A percentile compares a stretch with the other conserved stretches of the same genome.
Conservation (phyloP, 2,329 filamentous ascomycete genomes). For the Aspergillus carbonarius region DNA sequence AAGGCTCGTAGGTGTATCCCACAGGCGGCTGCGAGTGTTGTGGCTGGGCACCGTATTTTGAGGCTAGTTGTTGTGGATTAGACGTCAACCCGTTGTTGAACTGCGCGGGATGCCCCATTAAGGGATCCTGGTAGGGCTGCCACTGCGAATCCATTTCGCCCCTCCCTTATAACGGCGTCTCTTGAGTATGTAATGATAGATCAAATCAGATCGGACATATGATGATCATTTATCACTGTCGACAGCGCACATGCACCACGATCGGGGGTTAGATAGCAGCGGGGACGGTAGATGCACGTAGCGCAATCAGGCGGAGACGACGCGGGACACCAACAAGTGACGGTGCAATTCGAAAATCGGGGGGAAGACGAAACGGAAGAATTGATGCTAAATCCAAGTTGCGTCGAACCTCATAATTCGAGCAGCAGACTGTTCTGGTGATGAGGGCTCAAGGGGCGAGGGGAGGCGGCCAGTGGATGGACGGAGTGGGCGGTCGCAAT, state of each 20-base stretch:
- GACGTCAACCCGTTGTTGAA: constrained; percentile 57
- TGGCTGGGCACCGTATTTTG: constrained; percentile 49
- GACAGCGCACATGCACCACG: constrained; percentile 31
- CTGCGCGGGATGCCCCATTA: constrained; percentile 62
- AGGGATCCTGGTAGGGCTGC: constrained; percentile 65
- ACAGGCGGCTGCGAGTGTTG: constrained; percentile 53
- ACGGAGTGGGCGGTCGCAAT: constrained; percentile 23
- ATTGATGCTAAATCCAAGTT: constrained; percentile 23
- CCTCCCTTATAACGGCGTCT: constrained; percentile 14
- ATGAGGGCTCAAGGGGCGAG: constrained; percentile 13
- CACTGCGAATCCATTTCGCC: constrained; percentile 59
- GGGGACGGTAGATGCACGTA: constrained; percentile 29
- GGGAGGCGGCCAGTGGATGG: constrained; percentile 15
- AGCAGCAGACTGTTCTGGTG: constrained; percentile 11
- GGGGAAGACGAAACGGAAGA: constrained; percentile 13
- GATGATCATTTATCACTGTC: constrained; percentile 23
- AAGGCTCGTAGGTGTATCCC: constrained; percentile 68
- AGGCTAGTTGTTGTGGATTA: constrained; percentile 51
- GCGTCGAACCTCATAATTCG: constrained; percentile 27
- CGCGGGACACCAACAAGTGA: constrained; percentile 13
- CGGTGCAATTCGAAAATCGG: constrained; percentile 20
- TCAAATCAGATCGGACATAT: constrained; percentile 13
- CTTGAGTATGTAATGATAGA: constrained; percentile 3
- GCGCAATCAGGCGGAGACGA: constrained; percentile 26
- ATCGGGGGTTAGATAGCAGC: constrained; percentile 30